Base-by-base conservation (phyloP, 805 yeast genomes). In the Wickerhamiella cacticola region DNA sequence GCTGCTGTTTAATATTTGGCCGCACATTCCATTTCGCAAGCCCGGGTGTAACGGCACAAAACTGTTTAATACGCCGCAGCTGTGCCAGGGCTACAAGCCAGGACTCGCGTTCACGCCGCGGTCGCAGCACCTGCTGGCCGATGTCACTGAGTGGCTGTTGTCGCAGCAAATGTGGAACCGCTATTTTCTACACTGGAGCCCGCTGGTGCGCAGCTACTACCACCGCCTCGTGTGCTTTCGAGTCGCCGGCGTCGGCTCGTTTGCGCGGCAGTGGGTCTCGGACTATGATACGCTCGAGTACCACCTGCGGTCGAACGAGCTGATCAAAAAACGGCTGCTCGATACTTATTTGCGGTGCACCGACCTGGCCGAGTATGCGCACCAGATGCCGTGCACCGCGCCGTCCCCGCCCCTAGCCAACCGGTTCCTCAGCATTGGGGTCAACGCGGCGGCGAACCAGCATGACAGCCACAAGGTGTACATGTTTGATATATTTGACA, bases 181-280 rank as follows among this genome's bases (percentile, higher is more conserved):
- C 42, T 74, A 73, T 51, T 77, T 85, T 56, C 73, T 79, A 33
- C 94, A 86, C 62, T 86, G 94, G 85, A 74, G 78, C 56, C 87
- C 94, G 2, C 62, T 84, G 15, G 78, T 83, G 21, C 68, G 95
- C 31, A 72, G 81, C 3, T 82, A 78, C 56, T 85, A 78, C 60
- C 68, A 74, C 42, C 68, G 87, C 35, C 67, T 85, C 19, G 50
- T 85, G 15, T 70, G 83, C 42, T 85, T 89, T 82, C 73, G 84
- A 52, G 62, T 80, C 39, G 61, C 60, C 1, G 58, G 63, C 1
- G 64, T 59, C 1, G 64, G 63, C 9, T 31, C 57, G 2, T 58
- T 52, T 5, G 50, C 55, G 21, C 25, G 33, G 22, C 56, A 41
- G 28, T 57, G 43, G 50, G 54, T 49, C 48, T 50, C 45, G 39